Evolutionary conservation across 306 rosid species (phyloP), one percentile per base, ranked within the genome.

Genomic region (Acacia crassicarpa): DNA sequence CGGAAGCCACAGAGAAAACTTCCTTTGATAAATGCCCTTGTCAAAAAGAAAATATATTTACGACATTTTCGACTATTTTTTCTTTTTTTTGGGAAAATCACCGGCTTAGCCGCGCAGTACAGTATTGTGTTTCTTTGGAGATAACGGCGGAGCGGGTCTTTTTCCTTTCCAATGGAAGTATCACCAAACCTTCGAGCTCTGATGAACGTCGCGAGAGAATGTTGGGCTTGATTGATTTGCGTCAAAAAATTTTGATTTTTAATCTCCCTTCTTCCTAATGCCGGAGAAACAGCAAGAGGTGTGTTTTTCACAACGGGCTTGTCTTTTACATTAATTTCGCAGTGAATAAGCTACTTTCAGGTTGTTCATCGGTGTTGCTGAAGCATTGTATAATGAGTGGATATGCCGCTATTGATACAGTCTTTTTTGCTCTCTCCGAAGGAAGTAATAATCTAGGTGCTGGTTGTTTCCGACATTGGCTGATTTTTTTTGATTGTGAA

Each of bases 311-410:
- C 51, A 9, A 25, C 43, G 17, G 54, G 35, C 46, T 69, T 35
- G 54, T 22, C 35, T 69, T 20, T 44, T 23, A 1, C 17, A 44
- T 44, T 4, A 71, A 19, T 25, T 44, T 71, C 45, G n/a, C n/a
- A 3, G 68, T 32, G 19, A 3, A 58, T 68, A 82, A 78, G 72
- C 78, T 75, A 75, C 81, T 87, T 45, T 67, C 56, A 56, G 78
- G 25, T n/a, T 54, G 69, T 22, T 46, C 20, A 11, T 38, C 35
- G 20, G 68, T 74, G 68, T 83, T 27, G 84, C 45, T 25, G 68
- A 25, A 75, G 23, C 59, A 71, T 38, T 33, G 69, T 44, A 44
- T 63, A 43, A 13, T 19, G 66, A 8, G 66, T 9, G 10, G 76
- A 30, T 22, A 32, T n/a, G 63, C 63, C 30, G 30, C 63, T 58